Conservation (phyloP, 495 filamentous ascomycete species). For the Daldinia caldariorum region DNA sequence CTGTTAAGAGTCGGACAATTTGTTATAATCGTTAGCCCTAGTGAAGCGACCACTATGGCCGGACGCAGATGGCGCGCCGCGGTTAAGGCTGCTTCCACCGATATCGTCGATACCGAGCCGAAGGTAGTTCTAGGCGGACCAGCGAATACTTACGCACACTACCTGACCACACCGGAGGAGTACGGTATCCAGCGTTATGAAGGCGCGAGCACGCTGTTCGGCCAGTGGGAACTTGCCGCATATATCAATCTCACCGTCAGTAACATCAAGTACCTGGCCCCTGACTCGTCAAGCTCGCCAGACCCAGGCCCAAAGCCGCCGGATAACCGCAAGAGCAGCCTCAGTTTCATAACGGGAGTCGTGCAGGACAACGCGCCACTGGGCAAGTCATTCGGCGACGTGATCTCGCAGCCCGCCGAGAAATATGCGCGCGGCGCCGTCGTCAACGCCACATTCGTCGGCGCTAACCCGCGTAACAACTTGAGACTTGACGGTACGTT, state of each 20-base stretch:
- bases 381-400: slow-evolving; percentile 76
- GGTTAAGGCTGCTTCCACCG: slow-evolving; percentile 63
- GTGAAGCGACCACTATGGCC: slow-evolving; percentile 94
- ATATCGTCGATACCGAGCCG: slow-evolving; percentile 51
- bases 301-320: slow-evolving; percentile 74
- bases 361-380: slow-evolving; percentile 75
- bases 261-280: slow-evolving; percentile 74
- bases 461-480: slow-evolving; percentile 92
- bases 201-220: slow-evolving; percentile 93
- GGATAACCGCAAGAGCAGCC: slow-evolving; percentile 74
- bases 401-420: slow-evolving; percentile 63
- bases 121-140: slow-evolving; percentile 82
- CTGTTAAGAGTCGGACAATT: slow-evolving; percentile 89
- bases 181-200: slow-evolving; percentile 93
- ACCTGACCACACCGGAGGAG: slow-evolving; percentile 89
- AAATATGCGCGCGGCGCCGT: slow-evolving; percentile 70
- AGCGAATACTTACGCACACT: slow-evolving; percentile 94
- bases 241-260: slow-evolving; percentile 84
- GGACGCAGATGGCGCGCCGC: slow-evolving; percentile 89
- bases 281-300: slow-evolving; percentile 58
- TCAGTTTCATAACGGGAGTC: slow-evolving; percentile 84
- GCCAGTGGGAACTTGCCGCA: slow-evolving; percentile 80
- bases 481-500: slow-evolving; percentile 83
- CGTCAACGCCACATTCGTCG: slow-evolving; percentile 78
- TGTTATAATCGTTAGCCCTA: slow-evolving; percentile 84